Evolutionary conservation across 352 stramenopile genomes (phyloP).

Genomic region (Phytophthora meadii): DNA sequence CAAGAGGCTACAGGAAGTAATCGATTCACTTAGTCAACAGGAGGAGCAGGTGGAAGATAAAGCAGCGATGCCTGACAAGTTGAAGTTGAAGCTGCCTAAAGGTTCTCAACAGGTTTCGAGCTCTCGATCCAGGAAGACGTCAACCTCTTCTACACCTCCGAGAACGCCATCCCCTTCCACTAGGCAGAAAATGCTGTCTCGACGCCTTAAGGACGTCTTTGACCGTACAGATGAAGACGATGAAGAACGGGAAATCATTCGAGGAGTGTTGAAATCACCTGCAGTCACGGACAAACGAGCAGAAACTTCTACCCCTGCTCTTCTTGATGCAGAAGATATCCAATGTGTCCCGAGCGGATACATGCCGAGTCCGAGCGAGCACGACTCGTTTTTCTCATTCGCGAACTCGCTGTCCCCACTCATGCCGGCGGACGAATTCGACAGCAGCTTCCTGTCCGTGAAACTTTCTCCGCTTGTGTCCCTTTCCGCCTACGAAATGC

Average conservation of each 20-base stretch:
- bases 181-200: conserved; percentile 39
- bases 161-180: conserved; percentile 39
- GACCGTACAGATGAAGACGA: conserved; percentile 36
- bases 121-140: conserved; percentile 7
- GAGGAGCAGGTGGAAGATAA: conserved; percentile 21
- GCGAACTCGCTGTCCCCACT: conserved; percentile 79
- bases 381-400: conserved; percentile 86
- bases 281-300: background rate
- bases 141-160: conserved; percentile 8
- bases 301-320: conserved; percentile 14
- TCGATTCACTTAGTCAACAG: conserved; percentile 25
- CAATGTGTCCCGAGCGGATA: conserved; percentile 52
- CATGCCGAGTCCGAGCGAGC: conserved; percentile 47
- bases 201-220: conserved; percentile 47
- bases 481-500: conserved; percentile 59
- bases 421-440: conserved; percentile 60
- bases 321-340: conserved; percentile 37
- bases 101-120: background rate
- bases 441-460: conserved; percentile 66
- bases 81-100: conserved; percentile 2
- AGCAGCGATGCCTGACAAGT: background rate
- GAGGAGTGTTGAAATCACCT: conserved; percentile 17
- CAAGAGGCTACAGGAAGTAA: conserved; percentile 28
- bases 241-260: conserved; percentile 8
- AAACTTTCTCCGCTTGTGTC: conserved; percentile 68